A percentile compares a stretch with the other conserved stretches of the same genome.
These are phyloP conservation scores for Massospora cicadina DNA, from an alignment of 371 early-diverging fungal genomes.

Conservation along the genomic window DNA sequence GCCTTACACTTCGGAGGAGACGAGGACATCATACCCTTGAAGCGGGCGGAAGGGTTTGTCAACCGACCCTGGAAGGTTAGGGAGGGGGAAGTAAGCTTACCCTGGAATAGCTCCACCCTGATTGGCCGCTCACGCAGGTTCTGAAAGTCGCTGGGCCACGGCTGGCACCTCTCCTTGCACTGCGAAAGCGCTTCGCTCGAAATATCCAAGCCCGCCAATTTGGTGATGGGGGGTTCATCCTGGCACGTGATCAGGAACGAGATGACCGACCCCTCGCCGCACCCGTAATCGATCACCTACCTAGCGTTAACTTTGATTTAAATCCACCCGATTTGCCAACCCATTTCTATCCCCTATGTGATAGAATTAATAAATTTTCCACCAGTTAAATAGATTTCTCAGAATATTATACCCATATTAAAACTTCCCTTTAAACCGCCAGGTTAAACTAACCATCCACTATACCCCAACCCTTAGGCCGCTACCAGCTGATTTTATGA, in stretches of 20 bases:
- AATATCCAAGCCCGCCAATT: constrained; percentile 41
- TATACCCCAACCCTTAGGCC: too few species aligned
- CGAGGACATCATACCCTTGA: constrained; percentile 30
- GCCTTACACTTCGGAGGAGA: constrained; percentile 41
- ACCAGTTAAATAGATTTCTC: too few species aligned
- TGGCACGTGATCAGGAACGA: constrained; percentile 29
- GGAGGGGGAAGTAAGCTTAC: constrained; percentile 15
- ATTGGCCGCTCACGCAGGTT: constrained; percentile 25
- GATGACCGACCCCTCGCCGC: constrained; percentile 48
- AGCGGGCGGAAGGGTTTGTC: constrained; percentile 24
- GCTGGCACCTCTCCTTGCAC: constrained; percentile 30
- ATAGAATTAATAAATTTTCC: too few species aligned
- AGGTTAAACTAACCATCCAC: too few species aligned
- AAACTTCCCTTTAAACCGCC: too few species aligned
- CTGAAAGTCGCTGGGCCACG: constrained; percentile 26
- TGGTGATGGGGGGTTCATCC: constrained; percentile 24
- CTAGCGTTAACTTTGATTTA: too few species aligned
- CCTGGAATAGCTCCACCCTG: constrained; percentile 30
- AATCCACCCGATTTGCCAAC: too few species aligned
- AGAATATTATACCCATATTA: too few species aligned
- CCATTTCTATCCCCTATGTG: too few species aligned
- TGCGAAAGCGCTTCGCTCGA: constrained; percentile 18
- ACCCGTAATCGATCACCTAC: constrained; percentile 50
- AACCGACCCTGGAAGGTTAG: constrained; percentile 24
- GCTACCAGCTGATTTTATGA: too few species aligned